phyloP scores from a whole-genome alignment of 2,329 filamentous ascomycete genomes.

The Penicillium sp. region DNA sequence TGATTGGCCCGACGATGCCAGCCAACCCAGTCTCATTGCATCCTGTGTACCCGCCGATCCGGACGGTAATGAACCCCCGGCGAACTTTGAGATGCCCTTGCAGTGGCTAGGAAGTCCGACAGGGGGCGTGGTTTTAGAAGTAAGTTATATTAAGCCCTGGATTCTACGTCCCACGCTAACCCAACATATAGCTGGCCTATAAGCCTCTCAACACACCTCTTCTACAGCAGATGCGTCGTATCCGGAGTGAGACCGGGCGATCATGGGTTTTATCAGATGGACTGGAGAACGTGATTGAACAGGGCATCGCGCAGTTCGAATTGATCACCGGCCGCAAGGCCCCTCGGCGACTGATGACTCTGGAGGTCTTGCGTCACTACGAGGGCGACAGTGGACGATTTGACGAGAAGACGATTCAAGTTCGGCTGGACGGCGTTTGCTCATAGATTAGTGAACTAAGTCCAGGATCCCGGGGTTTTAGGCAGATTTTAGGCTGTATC shows the following conservation, averaged over 20 bases:
- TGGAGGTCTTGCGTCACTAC: slow-evolving; percentile 50
- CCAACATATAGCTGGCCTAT: slow-evolving; percentile 51
- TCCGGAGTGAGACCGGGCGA: slow-evolving; percentile 48
- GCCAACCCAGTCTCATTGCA: slow-evolving; percentile 66
- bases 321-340: slow-evolving; percentile 70
- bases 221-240: slow-evolving; percentile 60
- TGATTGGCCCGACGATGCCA: slow-evolving; percentile 60
- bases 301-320: slow-evolving; percentile 77
- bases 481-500: neutral
- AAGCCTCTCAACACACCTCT: slow-evolving; percentile 67
- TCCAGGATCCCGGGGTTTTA: too few relatives aligned
- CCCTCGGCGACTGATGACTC: slow-evolving; percentile 65
- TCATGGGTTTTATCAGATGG: slow-evolving; percentile 71
- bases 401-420: slow-evolving; percentile 37
- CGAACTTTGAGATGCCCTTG: slow-evolving; percentile 63
- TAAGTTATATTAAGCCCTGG: slow-evolving; percentile 26
- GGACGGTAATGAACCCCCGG: slow-evolving; percentile 58
- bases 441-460: slow-evolving; percentile 11
- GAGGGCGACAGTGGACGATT: slow-evolving; percentile 33
- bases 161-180: slow-evolving; percentile 19
- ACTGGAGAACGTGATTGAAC: slow-evolving; percentile 69
- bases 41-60: slow-evolving; percentile 70
- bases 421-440: slow-evolving; percentile 30
- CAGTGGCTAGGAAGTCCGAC: slow-evolving; percentile 68
- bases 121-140: slow-evolving; percentile 69